Evolutionary conservation across 192 early-diverging fungal genomes (phyloP).

Genomic region (Coemansia sp.): DNA sequence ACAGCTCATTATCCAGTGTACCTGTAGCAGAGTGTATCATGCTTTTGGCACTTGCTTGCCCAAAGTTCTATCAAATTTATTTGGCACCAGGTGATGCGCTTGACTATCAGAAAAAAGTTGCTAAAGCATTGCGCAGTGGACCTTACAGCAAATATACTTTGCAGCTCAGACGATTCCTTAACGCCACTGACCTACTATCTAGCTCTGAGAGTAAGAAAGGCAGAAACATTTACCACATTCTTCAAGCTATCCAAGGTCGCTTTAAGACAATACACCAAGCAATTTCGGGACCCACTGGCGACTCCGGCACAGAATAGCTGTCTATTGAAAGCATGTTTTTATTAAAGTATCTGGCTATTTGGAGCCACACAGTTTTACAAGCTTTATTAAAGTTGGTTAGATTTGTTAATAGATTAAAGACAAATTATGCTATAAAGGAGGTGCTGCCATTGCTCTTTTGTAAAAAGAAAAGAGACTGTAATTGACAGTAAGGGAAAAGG

Average conservation of each 20-base stretch:
- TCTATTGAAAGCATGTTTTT: neutral
- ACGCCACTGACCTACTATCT: neutral
- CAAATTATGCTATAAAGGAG: neutral
- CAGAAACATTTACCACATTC: too few species aligned
- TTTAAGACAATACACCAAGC: too few species aligned
- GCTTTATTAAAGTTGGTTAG: too few species aligned
- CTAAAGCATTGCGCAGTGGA: neutral
- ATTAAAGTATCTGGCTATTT: neutral
- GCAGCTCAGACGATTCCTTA: neutral
- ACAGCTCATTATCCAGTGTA: neutral
- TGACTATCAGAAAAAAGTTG: neutral
- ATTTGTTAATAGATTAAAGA: too few species aligned
- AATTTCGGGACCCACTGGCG: neutral
- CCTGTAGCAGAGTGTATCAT: neutral
- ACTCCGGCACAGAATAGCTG: neutral
- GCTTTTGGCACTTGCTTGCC: constrained; percentile 1
- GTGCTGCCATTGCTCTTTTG: neutral
- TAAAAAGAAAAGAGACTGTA: neutral
- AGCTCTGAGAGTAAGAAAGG: neutral
- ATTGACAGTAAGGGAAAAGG: neutral
- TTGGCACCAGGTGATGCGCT: neutral
- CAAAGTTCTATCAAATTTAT: neutral
- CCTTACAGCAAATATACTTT: neutral
- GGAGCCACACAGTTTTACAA: too few species aligned
- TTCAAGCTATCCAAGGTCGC: too few species aligned